Base-by-base conservation (phyloP, 129 eudicot genomes). In the Cynara cardunculus region DNA sequence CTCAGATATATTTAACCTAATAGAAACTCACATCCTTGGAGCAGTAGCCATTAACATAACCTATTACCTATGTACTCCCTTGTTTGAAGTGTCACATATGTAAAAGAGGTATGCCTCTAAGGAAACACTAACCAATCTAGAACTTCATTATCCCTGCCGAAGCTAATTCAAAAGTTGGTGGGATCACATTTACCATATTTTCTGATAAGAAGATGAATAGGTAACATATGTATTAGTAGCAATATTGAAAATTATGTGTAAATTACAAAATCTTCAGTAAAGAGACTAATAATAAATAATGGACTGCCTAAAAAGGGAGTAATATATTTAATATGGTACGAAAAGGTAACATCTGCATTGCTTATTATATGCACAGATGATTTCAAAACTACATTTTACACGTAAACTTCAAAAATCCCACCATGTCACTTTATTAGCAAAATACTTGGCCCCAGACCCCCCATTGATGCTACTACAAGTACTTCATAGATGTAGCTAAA, bases 11-110 rank as follows among this genome's bases (percentile, higher is more conserved):
- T 39, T 69, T 44, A 79, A 31, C 59, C 77, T 28, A 49, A 68
- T 26, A 35, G 37, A 78, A 46, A 56, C 77, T 53, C 53, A 32
- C 37, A 53, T 30, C 30, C 14, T 41, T 78, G n/a, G 19, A 16
- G 66, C 66, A 78, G 66, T 30, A 78, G 10, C 19, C 68, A 78
- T 69, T 41, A n/a, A 39, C 28, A 68, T 78, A 78, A 66, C 82
- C 18, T 78, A 68, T 78, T 67, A 66, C 82, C 18, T 78, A 25
- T 44, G 39, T 27, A 21, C 28, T 49, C 11, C n/a, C 2, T 0
- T 3, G 28, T 46, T 44, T 69, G 9, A 18, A 71, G 21, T 12
- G 44, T 49, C 70, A 70, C 13, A 21, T 21, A 70, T 14, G 32
- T 30, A 79, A 28, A 79, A 30, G n/a, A 8, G 10, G 9, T 16